These are phyloP conservation scores for Colletotrichum camelliae DNA, from an alignment of 2,329 filamentous ascomycete genomes.

Conservation along the genomic window DNA sequence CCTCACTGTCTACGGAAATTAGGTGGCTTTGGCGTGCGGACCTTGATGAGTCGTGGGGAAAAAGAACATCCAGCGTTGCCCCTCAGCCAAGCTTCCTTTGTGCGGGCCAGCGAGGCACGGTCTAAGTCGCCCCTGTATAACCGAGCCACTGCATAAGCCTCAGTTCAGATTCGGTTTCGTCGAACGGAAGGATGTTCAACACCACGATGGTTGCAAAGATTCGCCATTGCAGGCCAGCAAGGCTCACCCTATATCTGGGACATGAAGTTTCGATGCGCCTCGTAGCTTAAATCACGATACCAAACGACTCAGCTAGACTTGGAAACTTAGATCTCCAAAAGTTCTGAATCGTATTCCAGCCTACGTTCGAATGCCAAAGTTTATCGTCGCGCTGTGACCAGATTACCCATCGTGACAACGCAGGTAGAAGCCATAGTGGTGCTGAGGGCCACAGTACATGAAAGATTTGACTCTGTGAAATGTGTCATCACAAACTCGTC, in stretches of 20 bases:
- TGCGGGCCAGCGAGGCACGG: neutral
- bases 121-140: neutral
- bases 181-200: neutral
- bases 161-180: neutral
- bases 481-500: neutral
- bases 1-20: slow-evolving; percentile 31
- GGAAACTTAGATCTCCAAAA: neutral
- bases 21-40: neutral
- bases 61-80: neutral
- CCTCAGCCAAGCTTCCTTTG: neutral
- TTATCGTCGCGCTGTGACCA: neutral
- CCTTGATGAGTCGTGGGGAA: neutral
- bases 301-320: neutral
- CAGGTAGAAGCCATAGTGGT: neutral
- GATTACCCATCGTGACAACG: neutral
- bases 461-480: neutral
- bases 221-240: neutral
- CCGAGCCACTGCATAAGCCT: neutral
- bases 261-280: neutral
- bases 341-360: neutral
- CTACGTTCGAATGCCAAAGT: neutral
- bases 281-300: neutral
- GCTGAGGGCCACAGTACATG: neutral
- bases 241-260: too few species aligned
- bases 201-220: neutral